These are phyloP conservation scores for Geranium incanum DNA, from an alignment of 441 rosid genomes.

Conservation along the genomic window DNA sequence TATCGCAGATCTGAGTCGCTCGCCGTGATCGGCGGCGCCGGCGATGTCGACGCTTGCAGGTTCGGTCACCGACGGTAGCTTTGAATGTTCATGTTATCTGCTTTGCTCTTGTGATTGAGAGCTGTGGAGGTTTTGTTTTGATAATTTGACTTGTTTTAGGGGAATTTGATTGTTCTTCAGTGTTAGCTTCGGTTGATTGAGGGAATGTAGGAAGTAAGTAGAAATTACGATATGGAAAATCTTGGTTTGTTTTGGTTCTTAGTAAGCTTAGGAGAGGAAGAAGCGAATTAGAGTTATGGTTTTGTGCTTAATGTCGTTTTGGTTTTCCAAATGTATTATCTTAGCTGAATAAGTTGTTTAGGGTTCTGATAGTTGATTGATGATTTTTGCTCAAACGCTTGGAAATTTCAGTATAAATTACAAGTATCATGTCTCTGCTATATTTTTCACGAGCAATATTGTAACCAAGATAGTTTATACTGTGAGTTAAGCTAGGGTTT, in stretches of 20 bases:
- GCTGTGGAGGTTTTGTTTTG: neutral
- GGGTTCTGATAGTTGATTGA: neutral
- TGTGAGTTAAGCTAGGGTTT: neutral
- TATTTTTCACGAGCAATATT: neutral
- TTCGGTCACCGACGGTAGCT: conserved; percentile 26
- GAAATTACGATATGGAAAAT: neutral
- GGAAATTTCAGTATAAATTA: neutral
- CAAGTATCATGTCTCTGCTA: neutral
- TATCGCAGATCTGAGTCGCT: conserved; percentile 44
- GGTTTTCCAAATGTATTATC: neutral
- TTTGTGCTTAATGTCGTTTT: neutral
- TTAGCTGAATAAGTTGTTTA: neutral
- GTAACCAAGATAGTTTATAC: neutral
- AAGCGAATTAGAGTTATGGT: neutral
- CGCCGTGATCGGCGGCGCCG: conserved; percentile 28
- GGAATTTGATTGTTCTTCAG: neutral
- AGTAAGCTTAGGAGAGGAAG: neutral
- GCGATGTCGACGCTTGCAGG: conserved; percentile 49
- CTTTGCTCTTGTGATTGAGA: conserved; percentile 6
- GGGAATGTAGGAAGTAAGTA: neutral
- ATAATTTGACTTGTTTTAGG: conserved; percentile 12
- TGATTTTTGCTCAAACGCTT: neutral
- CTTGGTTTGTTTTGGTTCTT: neutral
- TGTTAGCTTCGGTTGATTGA: neutral
- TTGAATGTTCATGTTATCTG: conserved; percentile 15